Evolutionary conservation across 23 red algal species (phyloP), one percentile per base, ranked within the genome.

Genomic region (Gracilaria gracilis): DNA sequence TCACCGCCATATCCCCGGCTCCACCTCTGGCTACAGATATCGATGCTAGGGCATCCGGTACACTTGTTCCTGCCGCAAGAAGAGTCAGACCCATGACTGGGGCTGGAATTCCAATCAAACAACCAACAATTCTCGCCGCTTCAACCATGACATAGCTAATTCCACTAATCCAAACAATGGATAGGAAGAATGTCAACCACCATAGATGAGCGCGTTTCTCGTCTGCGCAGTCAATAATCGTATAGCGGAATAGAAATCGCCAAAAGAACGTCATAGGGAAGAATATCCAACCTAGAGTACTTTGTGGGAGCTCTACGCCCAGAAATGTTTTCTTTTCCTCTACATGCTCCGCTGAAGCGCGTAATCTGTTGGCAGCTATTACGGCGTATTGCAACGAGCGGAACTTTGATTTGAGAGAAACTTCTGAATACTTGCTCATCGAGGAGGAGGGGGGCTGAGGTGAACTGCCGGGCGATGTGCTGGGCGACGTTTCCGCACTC

Each of bases 71-170:
- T 0, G 92, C 92, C 21, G 92, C 92, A 29, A 94, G 84, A 14
- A 94, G 83, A 49, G 92, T 94, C 21, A 94, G 32, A 34, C 92
- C 92, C 83, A 94, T 87, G 9, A 79, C 83, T 24, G 82, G 42
- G 7, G 82, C 51, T 35, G 92, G 92, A 82, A 94, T 88, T 32
- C 92, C 92, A 59, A 94, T 81, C 39, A 94, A 61, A 39, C 92
- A 94, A 57, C 92, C 92, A 74, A 79, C 49, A 2, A 88, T 67
- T 75, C 92, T 72, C 0, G 92, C 92, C 13, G 92, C 70, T 42
- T 94, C 92, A 80, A 94, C 92, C 82, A 94, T 86, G 27, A 82
- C 71, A 34, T 87, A 94, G 49, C 82, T 87, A 29, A 94, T 94
- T 38, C 66, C 82, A 81, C 83, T 87, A 49, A 94, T 94, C 83